Evolutionary conservation across 2,329 filamentous ascomycete species (phyloP).

Genomic region (Colletotrichum destructivum): DNA sequence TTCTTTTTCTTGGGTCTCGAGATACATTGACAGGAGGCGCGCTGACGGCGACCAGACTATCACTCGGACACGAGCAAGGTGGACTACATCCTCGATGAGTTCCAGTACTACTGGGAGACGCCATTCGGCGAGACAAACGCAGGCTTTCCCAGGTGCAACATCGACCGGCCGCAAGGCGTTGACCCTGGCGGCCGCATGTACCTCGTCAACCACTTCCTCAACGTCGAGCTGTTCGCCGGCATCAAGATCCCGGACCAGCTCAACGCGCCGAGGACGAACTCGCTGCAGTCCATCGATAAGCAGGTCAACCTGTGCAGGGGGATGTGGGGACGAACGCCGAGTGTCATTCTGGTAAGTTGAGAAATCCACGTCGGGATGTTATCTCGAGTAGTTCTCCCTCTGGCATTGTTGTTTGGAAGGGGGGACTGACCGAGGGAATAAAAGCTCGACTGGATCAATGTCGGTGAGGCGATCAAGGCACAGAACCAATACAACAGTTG

Average conservation of each 20-base stretch:
- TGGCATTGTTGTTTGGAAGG: neutral
- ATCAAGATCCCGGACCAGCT: constrained; percentile 54
- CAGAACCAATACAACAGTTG: constrained; percentile 56
- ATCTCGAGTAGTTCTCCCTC: neutral
- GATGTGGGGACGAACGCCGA: constrained; percentile 47
- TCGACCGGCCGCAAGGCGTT: constrained; percentile 71
- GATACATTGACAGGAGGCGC: neutral
- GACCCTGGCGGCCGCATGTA: constrained; percentile 59
- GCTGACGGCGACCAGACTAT: constrained; percentile 66
- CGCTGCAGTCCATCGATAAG: constrained; percentile 48
- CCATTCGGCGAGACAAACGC: constrained; percentile 74
- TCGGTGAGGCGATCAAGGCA: constrained; percentile 57
- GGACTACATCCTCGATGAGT: constrained; percentile 77
- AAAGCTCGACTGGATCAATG: constrained; percentile 61
- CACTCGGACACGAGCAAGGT: constrained; percentile 63
- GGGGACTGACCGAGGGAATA: constrained; percentile 27
- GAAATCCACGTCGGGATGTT: neutral
- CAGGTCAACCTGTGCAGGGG: constrained; percentile 50
- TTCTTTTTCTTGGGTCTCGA: neutral
- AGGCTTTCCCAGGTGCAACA: constrained; percentile 74
- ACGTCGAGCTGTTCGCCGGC: constrained; percentile 51
- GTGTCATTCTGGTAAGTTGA: constrained; percentile 54
- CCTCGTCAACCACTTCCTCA: constrained; percentile 59
- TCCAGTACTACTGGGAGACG: constrained; percentile 80
- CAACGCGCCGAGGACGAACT: constrained; percentile 53